Conservation (phyloP, 441 rosid genomes). For the Omphalea diandra region DNA sequence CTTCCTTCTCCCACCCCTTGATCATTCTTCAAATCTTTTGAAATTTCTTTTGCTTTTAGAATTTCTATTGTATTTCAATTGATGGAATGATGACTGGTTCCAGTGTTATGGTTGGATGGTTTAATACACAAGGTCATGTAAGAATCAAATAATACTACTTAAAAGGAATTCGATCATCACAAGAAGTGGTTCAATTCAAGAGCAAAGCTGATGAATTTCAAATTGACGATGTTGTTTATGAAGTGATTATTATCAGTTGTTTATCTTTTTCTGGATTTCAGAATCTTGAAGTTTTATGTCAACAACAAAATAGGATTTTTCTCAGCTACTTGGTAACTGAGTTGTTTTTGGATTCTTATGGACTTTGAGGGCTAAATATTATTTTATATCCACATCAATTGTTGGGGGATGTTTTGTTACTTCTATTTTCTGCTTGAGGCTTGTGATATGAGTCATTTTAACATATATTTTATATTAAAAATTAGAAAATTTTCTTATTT, state of each 20-base stretch:
- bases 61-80: no score
- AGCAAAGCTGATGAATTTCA: slow-evolving; percentile 86
- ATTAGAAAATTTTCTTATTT: no score
- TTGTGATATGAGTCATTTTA: no score
- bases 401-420: slow-evolving; percentile 24
- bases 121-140: no score
- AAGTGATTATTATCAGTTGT: slow-evolving; percentile 47
- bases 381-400: slow-evolving; percentile 19
- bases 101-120: no score
- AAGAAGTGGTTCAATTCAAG: slow-evolving; percentile 94
- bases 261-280: slow-evolving; percentile 14
- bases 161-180: no score
- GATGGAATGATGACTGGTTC: no score
- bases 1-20: no score
- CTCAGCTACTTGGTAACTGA: slow-evolving; percentile 14
- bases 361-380: slow-evolving; percentile 26
- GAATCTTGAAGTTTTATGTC: slow-evolving; percentile 20
- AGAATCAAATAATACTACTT: no score
- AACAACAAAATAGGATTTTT: slow-evolving; percentile 20
- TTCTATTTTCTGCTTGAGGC: slow-evolving; percentile 36
- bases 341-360: slow-evolving; percentile 30
- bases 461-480: no score
- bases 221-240: slow-evolving; percentile 53
- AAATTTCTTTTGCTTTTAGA: no score
- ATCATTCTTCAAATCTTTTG: no score